phyloP scores from a whole-genome alignment of 1,284 basidiomycete genomes.

The Ustilago crameri region DNA sequence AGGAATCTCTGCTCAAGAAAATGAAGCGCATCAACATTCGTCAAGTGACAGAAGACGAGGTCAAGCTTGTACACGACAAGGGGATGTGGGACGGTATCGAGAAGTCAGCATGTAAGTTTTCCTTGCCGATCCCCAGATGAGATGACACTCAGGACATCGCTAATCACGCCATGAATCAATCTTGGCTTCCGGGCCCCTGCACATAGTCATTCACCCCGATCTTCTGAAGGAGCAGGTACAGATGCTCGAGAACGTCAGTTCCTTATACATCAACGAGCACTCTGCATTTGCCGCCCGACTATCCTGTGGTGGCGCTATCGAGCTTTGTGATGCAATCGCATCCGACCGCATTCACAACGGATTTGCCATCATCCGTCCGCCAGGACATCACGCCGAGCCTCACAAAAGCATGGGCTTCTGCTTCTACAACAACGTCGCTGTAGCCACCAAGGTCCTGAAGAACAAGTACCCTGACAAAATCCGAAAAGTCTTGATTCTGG shows the following conservation, averaged over 20 bases:
- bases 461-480: constrained; percentile 74
- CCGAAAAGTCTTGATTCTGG: constrained; percentile 84
- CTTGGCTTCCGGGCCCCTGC: too few relatives aligned
- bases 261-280: constrained; percentile 87
- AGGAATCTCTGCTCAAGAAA: constrained; percentile 72
- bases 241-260: constrained; percentile 78
- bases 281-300: constrained; percentile 86
- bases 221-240: constrained; percentile 73
- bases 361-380: constrained; percentile 94
- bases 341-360: constrained; percentile 83
- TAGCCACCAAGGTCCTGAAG: constrained; percentile 75
- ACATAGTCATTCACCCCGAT: constrained; percentile 26
- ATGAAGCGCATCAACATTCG: constrained; percentile 85
- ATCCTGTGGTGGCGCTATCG: constrained; percentile 93
- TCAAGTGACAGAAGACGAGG: constrained; percentile 80
- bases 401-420: constrained; percentile 99
- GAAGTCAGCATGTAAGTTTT: constrained; percentile 77
- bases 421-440: constrained; percentile 98
- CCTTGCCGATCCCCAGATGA: not conserved
- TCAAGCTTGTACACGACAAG: constrained; percentile 85
- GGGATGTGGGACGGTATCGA: constrained; percentile 91
- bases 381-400: constrained; percentile 98
- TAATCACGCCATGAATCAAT: too few relatives aligned
- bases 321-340: constrained; percentile 87
- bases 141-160: too few relatives aligned